Percentiles rank a stretch among this genome's conserved stretches.
Conservation (phyloP, 306 rosid species). For the Ormosia emarginata region DNA sequence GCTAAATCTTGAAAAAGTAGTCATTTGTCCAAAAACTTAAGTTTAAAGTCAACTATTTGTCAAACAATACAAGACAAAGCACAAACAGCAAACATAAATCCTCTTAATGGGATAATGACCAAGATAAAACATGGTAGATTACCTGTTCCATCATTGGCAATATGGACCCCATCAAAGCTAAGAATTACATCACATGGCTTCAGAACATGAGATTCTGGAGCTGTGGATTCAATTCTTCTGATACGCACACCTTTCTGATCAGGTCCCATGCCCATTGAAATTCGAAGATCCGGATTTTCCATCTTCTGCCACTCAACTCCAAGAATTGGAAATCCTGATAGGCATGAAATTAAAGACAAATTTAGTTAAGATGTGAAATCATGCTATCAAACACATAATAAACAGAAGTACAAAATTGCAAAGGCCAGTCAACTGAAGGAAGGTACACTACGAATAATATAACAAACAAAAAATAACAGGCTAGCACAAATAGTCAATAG, state of each 20-base stretch:
- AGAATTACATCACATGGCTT: conserved; percentile 80
- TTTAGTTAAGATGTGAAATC: background rate
- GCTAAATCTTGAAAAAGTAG: background rate
- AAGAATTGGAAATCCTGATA: conserved; percentile 77
- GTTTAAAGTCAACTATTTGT: background rate
- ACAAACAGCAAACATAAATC: background rate
- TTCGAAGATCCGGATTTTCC: conserved; percentile 85
- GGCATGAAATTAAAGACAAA: background rate
- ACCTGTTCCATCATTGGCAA: conserved; percentile 93
- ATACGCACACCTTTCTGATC: conserved; percentile 86
- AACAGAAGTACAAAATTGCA: background rate
- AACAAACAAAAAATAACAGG: background rate
- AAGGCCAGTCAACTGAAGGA: background rate
- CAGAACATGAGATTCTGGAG: conserved; percentile 69
- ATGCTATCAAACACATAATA: background rate
- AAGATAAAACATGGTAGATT: background rate
- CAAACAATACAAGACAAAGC: background rate
- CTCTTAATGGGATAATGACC: background rate
- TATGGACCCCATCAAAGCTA: conserved; percentile 69
- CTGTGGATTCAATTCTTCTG: conserved; percentile 78
- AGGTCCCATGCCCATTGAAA: conserved; percentile 66
- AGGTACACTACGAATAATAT: background rate
- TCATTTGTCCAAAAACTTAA: background rate
- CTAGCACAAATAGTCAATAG: background rate
- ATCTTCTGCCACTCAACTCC: conserved; percentile 92